Base-by-base conservation (phyloP, 1,284 basidiomycete genomes). In the Austroboletus olivaceoglutinosus region DNA sequence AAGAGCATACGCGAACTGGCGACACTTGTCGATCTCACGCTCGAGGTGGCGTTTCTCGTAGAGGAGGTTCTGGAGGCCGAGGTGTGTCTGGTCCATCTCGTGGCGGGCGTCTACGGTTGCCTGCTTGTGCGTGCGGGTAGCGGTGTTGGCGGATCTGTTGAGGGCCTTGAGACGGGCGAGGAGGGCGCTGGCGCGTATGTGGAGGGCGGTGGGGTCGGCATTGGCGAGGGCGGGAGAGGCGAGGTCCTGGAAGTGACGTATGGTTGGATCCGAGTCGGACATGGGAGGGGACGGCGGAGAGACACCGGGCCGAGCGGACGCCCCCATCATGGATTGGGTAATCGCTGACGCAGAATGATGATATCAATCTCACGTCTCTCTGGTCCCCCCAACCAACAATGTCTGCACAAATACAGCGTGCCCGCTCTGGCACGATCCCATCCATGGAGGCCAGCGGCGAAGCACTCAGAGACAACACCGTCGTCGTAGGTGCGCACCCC, bases 11-110 rank as follows among this genome's bases (percentile, higher is more conserved):
- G 86, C 88, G 65, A 91, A 91, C 62, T 91, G 88, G 48, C 86
- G 80, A 69, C 89, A 91, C 67, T 91, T 91, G 61, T 91, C 89
- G 29, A 91, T 91, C 71, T 91, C 89, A 54, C 87, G 77, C 66
- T 91, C 89, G 11, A 91, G 77, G 64, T 91, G 89, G 27, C 89
- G 75, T 64, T 89, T 89, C 69, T 91, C 89, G 58, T 91, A 91
- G 46, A 89, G 76, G 37, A 91, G 71, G 58, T 91, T 91, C 68
- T 91, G 89, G 30, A 91, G 78, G 15, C 84, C 81, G 25, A 91
- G 81, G 68, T 89, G 82, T 1, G 87, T 83, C 69, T 90, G 85
- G 70, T 91, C 89, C 86, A 91, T 89, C 55, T 88, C 84, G 43
- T 83, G 83, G 45, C 89, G 75, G 5, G 85, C 83, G 40, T 85